Evolutionary conservation across 2,329 filamentous ascomycete species (phyloP).

Genomic region (Sarocladium strictum): DNA sequence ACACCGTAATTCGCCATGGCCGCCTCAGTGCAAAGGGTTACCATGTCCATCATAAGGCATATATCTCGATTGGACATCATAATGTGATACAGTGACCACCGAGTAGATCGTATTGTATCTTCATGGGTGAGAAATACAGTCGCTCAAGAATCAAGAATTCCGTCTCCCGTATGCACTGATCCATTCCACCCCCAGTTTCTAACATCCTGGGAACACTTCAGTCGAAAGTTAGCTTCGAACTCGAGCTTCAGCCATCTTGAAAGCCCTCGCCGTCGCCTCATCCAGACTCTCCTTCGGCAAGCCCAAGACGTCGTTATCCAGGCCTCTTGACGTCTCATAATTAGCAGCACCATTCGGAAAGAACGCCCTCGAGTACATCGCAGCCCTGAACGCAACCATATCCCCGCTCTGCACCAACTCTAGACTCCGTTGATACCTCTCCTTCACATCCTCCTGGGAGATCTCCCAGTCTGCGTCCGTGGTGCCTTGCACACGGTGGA

Average conservation of each 20-base stretch:
- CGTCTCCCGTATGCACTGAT: no score
- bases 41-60: no score
- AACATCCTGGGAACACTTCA: no score
- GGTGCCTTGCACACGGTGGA: constrained; percentile 52
- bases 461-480: constrained; percentile 57
- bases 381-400: constrained; percentile 34
- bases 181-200: no score
- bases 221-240: background rate
- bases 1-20: no score
- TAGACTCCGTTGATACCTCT: background rate
- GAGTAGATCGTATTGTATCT: no score
- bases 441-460: constrained; percentile 14
- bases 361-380: constrained; percentile 53
- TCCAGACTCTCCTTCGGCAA: constrained; percentile 55
- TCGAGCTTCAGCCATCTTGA: constrained; percentile 29
- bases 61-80: no score
- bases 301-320: constrained; percentile 46
- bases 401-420: background rate
- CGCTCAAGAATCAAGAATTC: no score
- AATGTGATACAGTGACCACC: no score
- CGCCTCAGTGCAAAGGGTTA: no score
- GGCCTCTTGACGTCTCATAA: constrained; percentile 28
- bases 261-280: constrained; percentile 41
- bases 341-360: constrained; percentile 34
- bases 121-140: no score